Conservation (phyloP, 352 stramenopile species). For the Phytophthora lateralis region DNA sequence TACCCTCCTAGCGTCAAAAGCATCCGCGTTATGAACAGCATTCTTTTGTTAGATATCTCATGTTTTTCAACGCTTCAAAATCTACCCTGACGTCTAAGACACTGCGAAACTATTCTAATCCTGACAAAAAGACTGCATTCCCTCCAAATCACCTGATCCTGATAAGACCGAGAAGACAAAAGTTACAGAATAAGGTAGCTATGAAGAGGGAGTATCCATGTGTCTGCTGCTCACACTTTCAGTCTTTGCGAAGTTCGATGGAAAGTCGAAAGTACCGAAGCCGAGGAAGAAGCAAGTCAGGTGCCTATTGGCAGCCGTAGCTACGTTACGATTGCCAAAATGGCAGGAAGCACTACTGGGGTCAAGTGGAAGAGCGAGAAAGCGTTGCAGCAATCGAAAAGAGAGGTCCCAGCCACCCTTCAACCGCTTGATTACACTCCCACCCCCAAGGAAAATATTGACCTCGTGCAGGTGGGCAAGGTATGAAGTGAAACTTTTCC, state of each 20-base stretch:
- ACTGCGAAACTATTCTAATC: neutral
- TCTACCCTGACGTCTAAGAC: neutral
- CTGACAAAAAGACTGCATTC: too few relatives aligned
- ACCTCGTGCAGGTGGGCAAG: constrained; percentile 64
- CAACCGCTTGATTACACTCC: constrained; percentile 74
- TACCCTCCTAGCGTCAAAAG: neutral
- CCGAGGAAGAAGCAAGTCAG: constrained; percentile 8
- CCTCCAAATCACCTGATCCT: neutral
- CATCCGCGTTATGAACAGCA: too few relatives aligned
- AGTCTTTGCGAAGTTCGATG: neutral
- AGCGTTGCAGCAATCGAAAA: constrained; percentile 33
- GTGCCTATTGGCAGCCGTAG: constrained; percentile 8
- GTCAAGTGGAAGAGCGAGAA: constrained; percentile 54
- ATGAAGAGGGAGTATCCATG: constrained; percentile 6
- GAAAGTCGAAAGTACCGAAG: constrained; percentile 4
- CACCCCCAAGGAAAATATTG: constrained; percentile 59
- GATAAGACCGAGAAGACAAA: constrained; percentile 28
- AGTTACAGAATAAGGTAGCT: constrained; percentile 14
- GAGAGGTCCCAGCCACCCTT: constrained; percentile 50
- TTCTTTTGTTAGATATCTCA: neutral
- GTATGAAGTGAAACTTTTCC: constrained; percentile 16
- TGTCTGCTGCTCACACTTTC: neutral
- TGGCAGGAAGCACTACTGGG: constrained; percentile 28
- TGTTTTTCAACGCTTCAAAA: too few relatives aligned
- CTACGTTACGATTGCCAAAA: constrained; percentile 18